phyloP scores from a whole-genome alignment of 164 flowering plant genomes.

The Stephania yunnanensis region DNA sequence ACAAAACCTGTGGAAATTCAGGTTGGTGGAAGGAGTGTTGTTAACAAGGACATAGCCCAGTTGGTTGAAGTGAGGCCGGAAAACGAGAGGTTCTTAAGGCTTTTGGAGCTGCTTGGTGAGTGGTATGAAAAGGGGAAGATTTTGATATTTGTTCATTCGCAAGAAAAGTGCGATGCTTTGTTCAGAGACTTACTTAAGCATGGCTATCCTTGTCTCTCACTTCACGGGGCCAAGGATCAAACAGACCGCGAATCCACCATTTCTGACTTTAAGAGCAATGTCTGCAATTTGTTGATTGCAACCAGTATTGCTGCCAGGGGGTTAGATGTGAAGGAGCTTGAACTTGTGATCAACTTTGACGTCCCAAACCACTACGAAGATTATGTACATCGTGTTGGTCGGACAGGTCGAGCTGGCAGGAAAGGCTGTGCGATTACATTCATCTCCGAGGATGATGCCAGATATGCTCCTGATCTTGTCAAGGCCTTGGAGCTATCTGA shows the following conservation, averaged over 20 bases:
- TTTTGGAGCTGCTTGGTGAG: conserved; percentile 88
- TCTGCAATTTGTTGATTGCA: conserved; percentile 81
- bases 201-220: conserved; percentile 89
- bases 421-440: conserved; percentile 96
- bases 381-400: conserved; percentile 95
- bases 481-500: conserved; percentile 91
- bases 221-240: conserved; percentile 97
- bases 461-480: conserved; percentile 90
- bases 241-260: conserved; percentile 93
- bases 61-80: conserved; percentile 90
- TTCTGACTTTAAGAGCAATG: conserved; percentile 85
- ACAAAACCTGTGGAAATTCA: conserved; percentile 89
- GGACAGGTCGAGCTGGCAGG: conserved; percentile 91
- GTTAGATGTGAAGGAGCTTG: conserved; percentile 95
- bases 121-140: conserved; percentile 95
- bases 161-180: conserved; percentile 85
- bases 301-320: conserved; percentile 98
- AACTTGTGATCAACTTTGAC: conserved; percentile 80
- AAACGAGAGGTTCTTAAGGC: conserved; percentile 66
- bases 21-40: conserved; percentile 98
- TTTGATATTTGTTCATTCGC: conserved; percentile 83
- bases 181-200: conserved; percentile 66
- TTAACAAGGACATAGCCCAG: conserved; percentile 89
- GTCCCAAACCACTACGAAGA: conserved; percentile 97
- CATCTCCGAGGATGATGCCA: conserved; percentile 78